phyloP scores from a whole-genome alignment of 163 green algal species.

The Chlorella variabilis region DNA sequence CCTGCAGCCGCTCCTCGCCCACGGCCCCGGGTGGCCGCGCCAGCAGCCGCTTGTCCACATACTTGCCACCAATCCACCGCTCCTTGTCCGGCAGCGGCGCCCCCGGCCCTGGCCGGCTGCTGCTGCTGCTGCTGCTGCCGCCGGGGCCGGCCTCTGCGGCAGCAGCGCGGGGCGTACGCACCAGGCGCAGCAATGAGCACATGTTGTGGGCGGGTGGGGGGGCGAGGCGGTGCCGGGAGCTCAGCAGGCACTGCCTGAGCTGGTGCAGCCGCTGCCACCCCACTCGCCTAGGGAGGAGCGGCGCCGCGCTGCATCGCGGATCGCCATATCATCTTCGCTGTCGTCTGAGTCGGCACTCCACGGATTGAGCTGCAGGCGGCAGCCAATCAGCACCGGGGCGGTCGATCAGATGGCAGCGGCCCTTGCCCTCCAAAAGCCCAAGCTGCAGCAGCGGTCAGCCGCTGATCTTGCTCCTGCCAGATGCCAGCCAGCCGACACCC shows the following conservation, averaged over 20 bases:
- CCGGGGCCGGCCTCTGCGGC: slow-evolving; percentile 2
- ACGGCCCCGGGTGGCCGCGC: background rate
- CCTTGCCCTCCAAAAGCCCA: too few species aligned
- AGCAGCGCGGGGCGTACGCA: too few species aligned
- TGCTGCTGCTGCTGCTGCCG: background rate
- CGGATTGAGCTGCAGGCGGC: slow-evolving; percentile 18
- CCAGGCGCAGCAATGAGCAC: too few species aligned
- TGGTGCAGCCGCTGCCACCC: too few species aligned
- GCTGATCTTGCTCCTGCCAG: too few species aligned
- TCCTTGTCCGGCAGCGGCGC: slow-evolving; percentile 36
- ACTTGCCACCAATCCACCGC: slow-evolving; percentile 60
- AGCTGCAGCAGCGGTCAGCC: too few species aligned
- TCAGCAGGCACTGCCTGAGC: too few species aligned
- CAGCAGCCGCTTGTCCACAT: slow-evolving; percentile 43
- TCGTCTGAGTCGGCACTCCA: slow-evolving; percentile 32
- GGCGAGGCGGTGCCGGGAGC: too few species aligned
- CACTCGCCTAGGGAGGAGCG: too few species aligned
- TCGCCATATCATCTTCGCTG: slow-evolving; percentile 13
- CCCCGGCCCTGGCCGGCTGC: background rate
- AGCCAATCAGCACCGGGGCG: background rate
- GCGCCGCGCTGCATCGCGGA: background rate
- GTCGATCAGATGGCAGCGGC: background rate
- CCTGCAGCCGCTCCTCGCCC: slow-evolving; percentile 23
- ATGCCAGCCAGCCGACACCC: too few species aligned
- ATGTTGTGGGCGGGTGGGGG: too few species aligned